phyloP scores from a whole-genome alignment of 1,284 basidiomycete genomes.

The Pseudomicrostroma phylloplanum region DNA sequence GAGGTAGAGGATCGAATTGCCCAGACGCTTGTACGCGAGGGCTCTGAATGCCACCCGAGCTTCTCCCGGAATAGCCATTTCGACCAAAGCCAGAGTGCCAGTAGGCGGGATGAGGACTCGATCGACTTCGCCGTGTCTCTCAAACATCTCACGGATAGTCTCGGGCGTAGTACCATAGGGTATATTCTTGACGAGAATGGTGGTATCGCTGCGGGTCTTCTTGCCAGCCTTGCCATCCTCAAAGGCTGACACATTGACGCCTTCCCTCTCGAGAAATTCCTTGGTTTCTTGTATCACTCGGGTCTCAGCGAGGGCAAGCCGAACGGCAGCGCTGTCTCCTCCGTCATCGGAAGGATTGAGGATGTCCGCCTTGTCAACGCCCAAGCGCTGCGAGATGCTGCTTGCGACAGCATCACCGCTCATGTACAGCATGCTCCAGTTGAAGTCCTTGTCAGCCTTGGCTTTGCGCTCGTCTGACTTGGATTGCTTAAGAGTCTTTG shows the following conservation, averaged over 20 bases:
- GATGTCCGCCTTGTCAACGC: conserved; percentile 76
- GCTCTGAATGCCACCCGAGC: conserved; percentile 61
- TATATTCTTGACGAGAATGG: conserved; percentile 91
- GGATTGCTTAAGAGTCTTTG: conserved; percentile 56
- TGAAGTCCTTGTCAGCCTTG: conserved; percentile 74
- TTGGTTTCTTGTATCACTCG: conserved; percentile 94
- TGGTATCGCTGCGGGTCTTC: conserved; percentile 57
- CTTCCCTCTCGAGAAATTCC: conserved; percentile 62
- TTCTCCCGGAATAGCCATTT: conserved; percentile 62
- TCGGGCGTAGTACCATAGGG: conserved; percentile 77
- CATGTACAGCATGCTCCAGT: conserved; percentile 96
- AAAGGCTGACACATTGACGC: conserved; percentile 53
- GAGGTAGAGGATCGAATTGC: conserved; percentile 82
- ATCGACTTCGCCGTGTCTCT: conserved; percentile 67
- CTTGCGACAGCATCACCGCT: conserved; percentile 85
- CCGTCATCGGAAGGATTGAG: conserved; percentile 57
- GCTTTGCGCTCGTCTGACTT: conserved; percentile 64
- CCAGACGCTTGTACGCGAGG: conserved; percentile 79
- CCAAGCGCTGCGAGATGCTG: conserved; percentile 74
- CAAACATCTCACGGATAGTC: conserved; percentile 72
- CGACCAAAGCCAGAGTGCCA: conserved; percentile 88
- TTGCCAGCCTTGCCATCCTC: conserved; percentile 5
- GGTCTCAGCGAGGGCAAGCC: conserved; percentile 90
- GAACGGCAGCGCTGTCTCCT: conserved; percentile 65
- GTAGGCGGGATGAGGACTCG: conserved; percentile 81